Evolutionary conservation across 192 early-diverging fungal species (phyloP).

Genomic region (Entomortierella chlamydospora): DNA sequence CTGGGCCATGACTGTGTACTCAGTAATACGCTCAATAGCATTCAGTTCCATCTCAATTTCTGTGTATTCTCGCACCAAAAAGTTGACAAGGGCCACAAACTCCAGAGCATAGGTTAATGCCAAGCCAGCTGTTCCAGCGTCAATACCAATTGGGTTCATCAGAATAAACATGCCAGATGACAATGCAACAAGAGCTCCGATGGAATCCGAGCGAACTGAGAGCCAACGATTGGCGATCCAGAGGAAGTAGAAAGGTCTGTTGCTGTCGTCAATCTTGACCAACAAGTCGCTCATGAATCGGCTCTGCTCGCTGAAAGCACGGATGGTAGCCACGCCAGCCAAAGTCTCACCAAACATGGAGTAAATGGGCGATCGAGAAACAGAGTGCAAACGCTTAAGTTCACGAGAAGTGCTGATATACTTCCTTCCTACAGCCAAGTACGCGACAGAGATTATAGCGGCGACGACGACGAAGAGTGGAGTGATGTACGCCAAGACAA

Average conservation of each 20-base stretch:
- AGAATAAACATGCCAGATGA: conserved; percentile 73
- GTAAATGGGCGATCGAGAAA: conserved; percentile 82
- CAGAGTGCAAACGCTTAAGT: conserved; percentile 88
- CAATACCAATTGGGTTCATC: conserved; percentile 46
- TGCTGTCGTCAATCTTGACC: conserved; percentile 74
- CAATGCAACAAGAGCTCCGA: conserved; percentile 72
- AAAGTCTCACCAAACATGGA: conserved; percentile 72
- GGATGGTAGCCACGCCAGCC: conserved; percentile 76
- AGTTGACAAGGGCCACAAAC: conserved; percentile 80
- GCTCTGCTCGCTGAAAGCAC: conserved; percentile 79
- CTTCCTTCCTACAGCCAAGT: conserved; percentile 68
- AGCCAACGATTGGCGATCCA: conserved; percentile 90
- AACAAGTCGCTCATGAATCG: conserved; percentile 71
- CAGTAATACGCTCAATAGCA: conserved; percentile 83
- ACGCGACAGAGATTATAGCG: conserved; percentile 59
- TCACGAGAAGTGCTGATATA: conserved; percentile 87
- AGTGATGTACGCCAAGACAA: conserved; percentile 67
- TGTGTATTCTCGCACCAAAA: conserved; percentile 80
- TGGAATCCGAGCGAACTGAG: conserved; percentile 76
- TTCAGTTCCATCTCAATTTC: conserved; percentile 89
- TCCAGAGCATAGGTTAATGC: conserved; percentile 85
- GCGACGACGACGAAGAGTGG: conserved; percentile 72
- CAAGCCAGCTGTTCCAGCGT: conserved; percentile 79
- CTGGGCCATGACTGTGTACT: conserved; percentile 83
- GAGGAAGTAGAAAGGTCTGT: conserved; percentile 83